phyloP scores from a whole-genome alignment of 306 rosid genomes.

The Cucurbita moschata region DNA sequence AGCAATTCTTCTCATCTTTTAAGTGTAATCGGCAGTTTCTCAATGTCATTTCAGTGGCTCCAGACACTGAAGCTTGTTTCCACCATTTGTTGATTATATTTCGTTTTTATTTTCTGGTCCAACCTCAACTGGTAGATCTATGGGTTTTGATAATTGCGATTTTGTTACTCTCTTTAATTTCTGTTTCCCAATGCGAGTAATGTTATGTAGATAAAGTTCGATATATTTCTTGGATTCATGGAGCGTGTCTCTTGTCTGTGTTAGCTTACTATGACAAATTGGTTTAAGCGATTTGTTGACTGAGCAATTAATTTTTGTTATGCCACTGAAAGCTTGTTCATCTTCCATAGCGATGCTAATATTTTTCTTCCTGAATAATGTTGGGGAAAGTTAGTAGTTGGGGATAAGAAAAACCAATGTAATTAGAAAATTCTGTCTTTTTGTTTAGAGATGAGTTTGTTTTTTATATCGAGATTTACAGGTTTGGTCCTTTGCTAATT shows the following conservation, averaged over 20 bases:
- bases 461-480: not conserved
- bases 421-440: not conserved
- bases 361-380: not conserved
- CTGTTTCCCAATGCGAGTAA: not conserved
- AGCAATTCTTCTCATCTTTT: conserved; percentile 7
- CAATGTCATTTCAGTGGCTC: not conserved
- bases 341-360: not conserved
- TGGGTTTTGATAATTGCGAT: not conserved
- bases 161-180: not conserved
- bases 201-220: not conserved
- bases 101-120: not conserved
- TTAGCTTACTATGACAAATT: not conserved
- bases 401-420: not conserved
- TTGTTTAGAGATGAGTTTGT: not conserved
- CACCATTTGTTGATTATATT: not conserved
- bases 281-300: not conserved
- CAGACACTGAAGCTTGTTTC: not conserved
- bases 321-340: not conserved
- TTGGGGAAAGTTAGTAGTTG: not conserved
- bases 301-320: not conserved
- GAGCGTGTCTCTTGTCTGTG: not conserved
- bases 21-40: not conserved
- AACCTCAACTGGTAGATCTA: not conserved
- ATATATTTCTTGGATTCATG: not conserved
- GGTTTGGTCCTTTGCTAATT: not conserved